Evolutionary conservation across 768 basidiomycete genomes (phyloP).

Genomic region (Lactarius hatsudake): DNA sequence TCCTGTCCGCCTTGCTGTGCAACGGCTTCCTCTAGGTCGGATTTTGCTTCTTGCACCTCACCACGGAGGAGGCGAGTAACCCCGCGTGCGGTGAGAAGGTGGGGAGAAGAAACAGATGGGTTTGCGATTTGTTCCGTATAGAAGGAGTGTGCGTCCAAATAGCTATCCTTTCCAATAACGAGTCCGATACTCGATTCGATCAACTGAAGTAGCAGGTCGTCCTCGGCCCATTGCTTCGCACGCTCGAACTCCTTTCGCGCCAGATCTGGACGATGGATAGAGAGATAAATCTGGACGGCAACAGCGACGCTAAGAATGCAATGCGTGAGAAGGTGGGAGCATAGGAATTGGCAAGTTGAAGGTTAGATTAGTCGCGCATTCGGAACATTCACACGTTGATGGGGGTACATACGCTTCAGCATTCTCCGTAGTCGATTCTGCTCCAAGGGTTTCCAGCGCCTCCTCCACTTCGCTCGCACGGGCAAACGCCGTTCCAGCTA

Average conservation of each 20-base stretch:
- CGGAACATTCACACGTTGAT: constrained; percentile 19
- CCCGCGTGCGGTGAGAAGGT: constrained; percentile 75
- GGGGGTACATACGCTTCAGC: constrained; percentile 75
- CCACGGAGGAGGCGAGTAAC: constrained; percentile 75
- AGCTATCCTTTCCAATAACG: constrained; percentile 69
- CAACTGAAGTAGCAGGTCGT: constrained; percentile 83
- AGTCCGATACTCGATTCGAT: constrained; percentile 84
- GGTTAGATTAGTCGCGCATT: constrained; percentile 6
- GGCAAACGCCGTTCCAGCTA: constrained; percentile 86
- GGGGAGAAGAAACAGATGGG: constrained; percentile 70
- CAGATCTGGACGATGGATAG: constrained; percentile 83
- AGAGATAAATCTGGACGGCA: constrained; percentile 83
- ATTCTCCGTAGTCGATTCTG: constrained; percentile 62
- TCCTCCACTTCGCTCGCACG: constrained; percentile 86
- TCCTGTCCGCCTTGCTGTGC: constrained; percentile 48
- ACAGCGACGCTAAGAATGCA: constrained; percentile 63
- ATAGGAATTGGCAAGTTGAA: neutral
- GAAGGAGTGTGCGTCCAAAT: constrained; percentile 54
- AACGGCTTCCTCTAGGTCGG: constrained; percentile 75
- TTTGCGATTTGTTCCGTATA: constrained; percentile 84
- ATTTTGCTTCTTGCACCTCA: constrained; percentile 72
- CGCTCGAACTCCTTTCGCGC: constrained; percentile 83
- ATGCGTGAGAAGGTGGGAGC: constrained; percentile 9
- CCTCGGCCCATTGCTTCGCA: constrained; percentile 84
- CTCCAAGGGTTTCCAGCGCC: constrained; percentile 83